Percentiles rank a stretch among this genome's conserved stretches.
Conservation (phyloP, 768 basidiomycete species). For the Phylloporus sp. region DNA sequence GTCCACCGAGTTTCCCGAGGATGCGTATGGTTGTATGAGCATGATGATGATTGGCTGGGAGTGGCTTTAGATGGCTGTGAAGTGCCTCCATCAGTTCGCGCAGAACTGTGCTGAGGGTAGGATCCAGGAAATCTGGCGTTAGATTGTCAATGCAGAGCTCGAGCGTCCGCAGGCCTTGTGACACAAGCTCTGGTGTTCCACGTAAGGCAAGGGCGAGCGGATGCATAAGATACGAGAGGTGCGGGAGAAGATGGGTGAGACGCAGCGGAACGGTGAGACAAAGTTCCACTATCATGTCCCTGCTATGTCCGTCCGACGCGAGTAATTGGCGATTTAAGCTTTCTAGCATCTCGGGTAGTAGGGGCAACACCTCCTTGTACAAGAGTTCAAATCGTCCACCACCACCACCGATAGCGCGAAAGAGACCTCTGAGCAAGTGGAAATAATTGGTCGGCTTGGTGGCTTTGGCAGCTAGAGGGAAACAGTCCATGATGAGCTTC, state of each 20-base stretch:
- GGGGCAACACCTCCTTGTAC: conserved; percentile 93
- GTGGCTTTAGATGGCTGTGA: conserved; percentile 84
- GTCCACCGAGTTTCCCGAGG: conserved; percentile 91
- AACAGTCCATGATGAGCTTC: conserved; percentile 93
- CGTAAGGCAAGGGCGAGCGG: conserved; percentile 89
- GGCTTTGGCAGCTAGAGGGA: conserved; percentile 89
- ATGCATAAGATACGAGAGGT: conserved; percentile 93
- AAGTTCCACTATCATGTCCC: conserved; percentile 95
- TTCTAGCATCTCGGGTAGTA: conserved; percentile 96
- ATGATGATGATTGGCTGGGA: conserved; percentile 84
- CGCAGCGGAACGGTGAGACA: conserved; percentile 95
- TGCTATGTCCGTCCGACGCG: conserved; percentile 73
- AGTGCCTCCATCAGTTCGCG: conserved; percentile 94
- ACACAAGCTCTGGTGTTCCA: conserved; percentile 84
- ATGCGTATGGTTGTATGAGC: conserved; percentile 95
- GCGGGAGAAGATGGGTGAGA: conserved; percentile 91
- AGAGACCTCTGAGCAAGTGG: conserved; percentile 85
- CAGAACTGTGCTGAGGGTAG: conserved; percentile 87
- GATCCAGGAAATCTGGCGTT: conserved; percentile 96
- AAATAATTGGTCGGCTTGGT: conserved; percentile 91
- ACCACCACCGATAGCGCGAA: conserved; percentile 88
- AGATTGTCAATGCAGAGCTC: conserved; percentile 99
- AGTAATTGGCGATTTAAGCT: conserved; percentile 87
- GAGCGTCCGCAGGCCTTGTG: conserved; percentile 92
- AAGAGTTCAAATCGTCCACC: conserved; percentile 91